Evolutionary conservation across 1,284 basidiomycete genomes (phyloP), one percentile per base, ranked within the genome.

Genomic region (Athelia psychrophila): DNA sequence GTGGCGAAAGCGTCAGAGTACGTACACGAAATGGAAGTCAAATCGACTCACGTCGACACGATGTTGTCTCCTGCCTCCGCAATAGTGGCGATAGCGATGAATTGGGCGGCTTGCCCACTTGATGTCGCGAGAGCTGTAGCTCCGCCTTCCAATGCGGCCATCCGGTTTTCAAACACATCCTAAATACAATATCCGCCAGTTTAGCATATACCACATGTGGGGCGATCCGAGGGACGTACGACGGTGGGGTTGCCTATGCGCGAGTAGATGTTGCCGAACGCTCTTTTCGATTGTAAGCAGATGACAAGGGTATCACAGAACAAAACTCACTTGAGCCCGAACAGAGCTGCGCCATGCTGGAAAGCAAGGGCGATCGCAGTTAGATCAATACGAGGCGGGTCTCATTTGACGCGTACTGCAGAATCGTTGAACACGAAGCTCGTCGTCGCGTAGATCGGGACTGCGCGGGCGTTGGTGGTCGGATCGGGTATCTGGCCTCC

Each of bases 241-340:
- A 88, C 83, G 3, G 93, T 95, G 9, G 93, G 93, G 67, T 95
- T 94, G 23, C 86, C 84, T 50, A 93, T 85, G 33, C 90, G 81
- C 18, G 84, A 85, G 64, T 91, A 91, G 54, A 89, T 87, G 69
- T 91, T 83, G 13, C 90, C 91, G 25, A 80, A 71, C 5, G 27
- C 27, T 13, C 27, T 30, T 5, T 30, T 30, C 27, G 13, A 13
- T 30, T 5, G 13, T 30, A 5, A 30, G 27, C 27, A 5, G 27
- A 30, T 5, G 6, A 5, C 5, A 5, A 6, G 6, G 27, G 5
- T 13, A 13, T 30, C 27, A 13, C 27, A 30, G 13, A 30, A 30
- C 5, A 13, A 30, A 5, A 30, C 27, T 30, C 27, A 83, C 82
- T 70, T 83, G 55, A 94, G 69, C n/a, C 82, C 88, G 66, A 93